Base-by-base conservation (phyloP, 805 yeast species). In the Torulaspora quercuum region DNA sequence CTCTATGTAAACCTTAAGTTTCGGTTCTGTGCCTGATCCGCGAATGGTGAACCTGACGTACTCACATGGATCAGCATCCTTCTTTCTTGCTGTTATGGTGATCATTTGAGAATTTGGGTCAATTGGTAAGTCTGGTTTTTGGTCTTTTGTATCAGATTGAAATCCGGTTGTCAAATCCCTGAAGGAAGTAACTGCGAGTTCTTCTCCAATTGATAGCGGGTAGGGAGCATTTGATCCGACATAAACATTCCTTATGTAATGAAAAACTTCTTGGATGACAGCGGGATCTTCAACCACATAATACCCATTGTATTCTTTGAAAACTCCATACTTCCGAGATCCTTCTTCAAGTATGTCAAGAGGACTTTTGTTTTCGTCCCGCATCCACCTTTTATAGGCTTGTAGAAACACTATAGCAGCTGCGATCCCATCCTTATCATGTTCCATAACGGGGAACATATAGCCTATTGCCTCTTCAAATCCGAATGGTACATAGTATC, bases 11-110 rank as follows among this genome's bases (percentile, higher is more conserved):
- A 90, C 84, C 59, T 90, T 90, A 45, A 90, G 67, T 57, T 90
- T 90, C 2, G 97, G 97, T 59, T 90, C 98, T 0, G 98, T 90
- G 7, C 98, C 98, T 3, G 95, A 86, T 0, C 97, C 97, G 35
- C 98, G 72, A 33, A 85, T 78, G 0, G 97, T 89, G 54, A 89
- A 80, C 22, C 95, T 64, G 2, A 86, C 78, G 13, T 45, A 46
- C 26, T 68, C 73, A 2, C 52, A 59, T 5, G 35, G 42, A 10
- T 45, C 42, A 4, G 42, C 31, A 2, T 40, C 43, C 2, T 46
- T 41, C 3, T 57, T 50, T 17, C 43, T 46, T 14, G 86, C 62
- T 15, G 61, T 59, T 1, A 73, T 80, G 0, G 96, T 88, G 46
- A 90, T 79, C 97, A 92, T 92, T 49, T 92, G 95, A 0, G 95